Conservation (phyloP, 768 basidiomycete species). For the Boletus vermiculosoides region DNA sequence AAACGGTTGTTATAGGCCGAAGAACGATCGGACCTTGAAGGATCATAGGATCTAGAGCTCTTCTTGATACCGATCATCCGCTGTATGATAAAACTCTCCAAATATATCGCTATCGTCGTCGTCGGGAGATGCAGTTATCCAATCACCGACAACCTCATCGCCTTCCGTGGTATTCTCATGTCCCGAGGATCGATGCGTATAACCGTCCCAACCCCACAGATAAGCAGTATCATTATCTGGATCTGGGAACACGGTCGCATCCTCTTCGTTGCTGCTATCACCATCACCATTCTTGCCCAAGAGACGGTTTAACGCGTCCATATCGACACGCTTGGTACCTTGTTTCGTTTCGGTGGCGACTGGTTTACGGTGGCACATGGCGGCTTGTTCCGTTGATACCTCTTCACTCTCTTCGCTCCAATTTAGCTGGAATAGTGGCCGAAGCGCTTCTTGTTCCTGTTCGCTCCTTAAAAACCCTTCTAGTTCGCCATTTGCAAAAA, state of each 20-base stretch:
- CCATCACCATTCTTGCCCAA: slow-evolving; percentile 36
- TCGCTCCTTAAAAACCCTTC: slow-evolving; percentile 56
- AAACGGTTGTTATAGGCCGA: background rate
- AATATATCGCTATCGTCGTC: slow-evolving; percentile 9
- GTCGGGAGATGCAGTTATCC: slow-evolving; percentile 43
- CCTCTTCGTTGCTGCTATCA: slow-evolving; percentile 25
- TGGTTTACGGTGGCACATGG: background rate
- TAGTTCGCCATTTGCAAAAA: slow-evolving; percentile 68
- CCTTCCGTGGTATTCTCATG: slow-evolving; percentile 15
- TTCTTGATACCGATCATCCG: slow-evolving; percentile 31
- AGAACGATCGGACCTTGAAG: slow-evolving; percentile 2
- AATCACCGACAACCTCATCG: slow-evolving; percentile 44
- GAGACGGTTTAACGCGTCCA: slow-evolving; percentile 55
- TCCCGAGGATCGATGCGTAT: slow-evolving; percentile 8
- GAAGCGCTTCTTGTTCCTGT: slow-evolving; percentile 49
- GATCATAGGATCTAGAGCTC: slow-evolving; percentile 22
- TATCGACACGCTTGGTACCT: slow-evolving; percentile 46
- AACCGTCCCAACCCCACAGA: slow-evolving; percentile 13
- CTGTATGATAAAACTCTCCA: slow-evolving; percentile 13
- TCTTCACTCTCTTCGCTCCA: slow-evolving; percentile 31
- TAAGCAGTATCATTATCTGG: slow-evolving; percentile 24
- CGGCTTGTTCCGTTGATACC: slow-evolving; percentile 25
- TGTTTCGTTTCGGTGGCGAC: slow-evolving; percentile 24
- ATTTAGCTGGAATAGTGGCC: slow-evolving; percentile 34
- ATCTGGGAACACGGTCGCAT: slow-evolving; percentile 16